Conservation (phyloP, 441 rosid genomes). For the Viola pubescens region DNA sequence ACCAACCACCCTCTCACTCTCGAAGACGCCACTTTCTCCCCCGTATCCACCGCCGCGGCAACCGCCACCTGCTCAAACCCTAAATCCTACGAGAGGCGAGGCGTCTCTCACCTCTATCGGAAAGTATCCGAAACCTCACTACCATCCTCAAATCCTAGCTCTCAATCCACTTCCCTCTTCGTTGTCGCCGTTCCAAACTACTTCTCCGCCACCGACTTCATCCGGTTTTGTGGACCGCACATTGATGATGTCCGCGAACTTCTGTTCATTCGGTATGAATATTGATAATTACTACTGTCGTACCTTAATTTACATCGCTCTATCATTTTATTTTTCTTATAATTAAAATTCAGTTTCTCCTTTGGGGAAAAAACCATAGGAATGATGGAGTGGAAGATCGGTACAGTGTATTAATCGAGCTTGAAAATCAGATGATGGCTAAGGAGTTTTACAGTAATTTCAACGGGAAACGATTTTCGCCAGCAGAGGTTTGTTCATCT, state of each 20-base stretch:
- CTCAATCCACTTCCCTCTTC: conserved; percentile 62
- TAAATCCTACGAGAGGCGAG: conserved; percentile 57
- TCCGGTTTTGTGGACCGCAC: conserved; percentile 54
- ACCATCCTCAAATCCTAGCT: conserved; percentile 54
- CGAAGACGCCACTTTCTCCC: conserved; percentile 45
- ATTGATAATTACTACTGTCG: background rate
- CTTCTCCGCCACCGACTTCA: conserved; percentile 58
- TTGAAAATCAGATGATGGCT: conserved; percentile 46
- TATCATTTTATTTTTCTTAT: too few relatives aligned
- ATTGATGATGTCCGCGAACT: conserved; percentile 40
- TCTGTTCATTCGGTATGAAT: conserved; percentile 55
- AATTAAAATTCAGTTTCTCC: too few relatives aligned
- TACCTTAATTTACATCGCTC: too few relatives aligned
- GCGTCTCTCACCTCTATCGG: conserved; percentile 65
- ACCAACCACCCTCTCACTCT: conserved; percentile 37
- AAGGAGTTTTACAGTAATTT: conserved; percentile 48
- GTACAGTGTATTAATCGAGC: conserved; percentile 65
- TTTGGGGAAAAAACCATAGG: conserved; percentile 24
- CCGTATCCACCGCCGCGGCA: conserved; percentile 21
- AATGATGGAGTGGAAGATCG: conserved; percentile 93
- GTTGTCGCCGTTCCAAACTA: conserved; percentile 87
- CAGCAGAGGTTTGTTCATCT: conserved; percentile 53
- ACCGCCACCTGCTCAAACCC: conserved; percentile 23
- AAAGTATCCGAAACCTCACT: conserved; percentile 48
- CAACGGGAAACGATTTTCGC: conserved; percentile 66